A percentile compares a stretch with the other conserved stretches of the same genome.
phyloP scores from a whole-genome alignment of 2,329 filamentous ascomycete genomes.

The Chrysoporthe deuterocubensis region DNA sequence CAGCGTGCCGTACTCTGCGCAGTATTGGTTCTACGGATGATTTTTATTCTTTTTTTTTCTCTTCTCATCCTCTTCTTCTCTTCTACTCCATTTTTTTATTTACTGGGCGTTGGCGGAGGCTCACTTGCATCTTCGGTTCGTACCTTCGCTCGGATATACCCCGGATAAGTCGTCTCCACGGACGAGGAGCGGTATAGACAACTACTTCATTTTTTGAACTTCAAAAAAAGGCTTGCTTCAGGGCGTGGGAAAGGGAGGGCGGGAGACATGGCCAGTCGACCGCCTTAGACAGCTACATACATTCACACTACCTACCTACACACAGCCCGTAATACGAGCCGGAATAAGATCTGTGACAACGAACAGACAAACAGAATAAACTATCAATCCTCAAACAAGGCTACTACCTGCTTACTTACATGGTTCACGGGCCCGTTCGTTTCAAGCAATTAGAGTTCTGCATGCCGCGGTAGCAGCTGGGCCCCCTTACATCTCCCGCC shows the following conservation, averaged over 20 bases:
- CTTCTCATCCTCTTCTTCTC: not conserved
- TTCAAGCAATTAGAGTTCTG: no score
- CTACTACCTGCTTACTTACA: no score
- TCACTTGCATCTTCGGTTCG: not conserved
- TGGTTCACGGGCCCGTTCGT: no score
- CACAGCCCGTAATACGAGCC: not conserved
- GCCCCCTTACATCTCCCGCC: no score
- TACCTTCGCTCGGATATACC: conserved; percentile 16
- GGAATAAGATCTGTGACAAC: not conserved
- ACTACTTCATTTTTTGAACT: no score
- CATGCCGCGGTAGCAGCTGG: no score
- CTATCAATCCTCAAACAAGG: no score
- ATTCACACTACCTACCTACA: not conserved
- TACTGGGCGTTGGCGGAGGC: not conserved
- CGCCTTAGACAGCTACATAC: not conserved
- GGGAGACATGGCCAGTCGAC: not conserved
- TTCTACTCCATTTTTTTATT: not conserved
- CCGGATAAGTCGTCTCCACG: not conserved
- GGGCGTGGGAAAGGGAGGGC: not conserved
- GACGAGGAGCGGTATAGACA: not conserved
- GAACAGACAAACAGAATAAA: no score
- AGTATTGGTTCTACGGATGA: conserved; percentile 60
- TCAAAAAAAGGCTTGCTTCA: no score
- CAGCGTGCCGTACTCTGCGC: conserved; percentile 60
- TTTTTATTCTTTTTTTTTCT: conserved; percentile 2